Conservation (phyloP, 345 rosid species). For the Acer campestre region DNA sequence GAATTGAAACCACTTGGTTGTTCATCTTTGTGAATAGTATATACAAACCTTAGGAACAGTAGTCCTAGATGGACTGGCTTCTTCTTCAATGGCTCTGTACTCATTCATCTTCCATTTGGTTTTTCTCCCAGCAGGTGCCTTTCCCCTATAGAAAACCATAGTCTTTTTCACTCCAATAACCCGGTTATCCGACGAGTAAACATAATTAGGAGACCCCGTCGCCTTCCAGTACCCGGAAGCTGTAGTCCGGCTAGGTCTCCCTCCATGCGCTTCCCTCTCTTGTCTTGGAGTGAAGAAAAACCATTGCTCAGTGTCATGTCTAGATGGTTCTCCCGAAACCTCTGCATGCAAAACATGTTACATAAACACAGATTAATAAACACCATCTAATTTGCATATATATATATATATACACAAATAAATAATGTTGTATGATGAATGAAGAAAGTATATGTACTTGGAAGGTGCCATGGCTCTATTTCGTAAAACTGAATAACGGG, state of each 20-base stretch:
- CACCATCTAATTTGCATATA: not conserved
- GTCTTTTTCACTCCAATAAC: conserved; percentile 87
- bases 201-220: conserved; percentile 86
- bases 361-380: conserved; percentile 15
- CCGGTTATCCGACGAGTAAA: conserved; percentile 62
- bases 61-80: conserved; percentile 24
- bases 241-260: conserved; percentile 77
- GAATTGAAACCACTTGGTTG: not conserved
- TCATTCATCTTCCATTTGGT: conserved; percentile 97
- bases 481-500: conserved; percentile 61
- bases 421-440: not conserved
- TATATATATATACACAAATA: not conserved
- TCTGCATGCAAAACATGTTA: conserved; percentile 46
- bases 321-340: conserved; percentile 62
- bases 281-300: conserved; percentile 87
- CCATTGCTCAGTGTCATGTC: conserved; percentile 85
- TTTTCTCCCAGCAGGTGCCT: conserved; percentile 79
- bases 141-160: conserved; percentile 93
- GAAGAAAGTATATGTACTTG: conserved; percentile 42
- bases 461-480: conserved; percentile 75
- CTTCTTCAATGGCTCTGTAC: conserved; percentile 74
- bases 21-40: not conserved
- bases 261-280: conserved; percentile 86
- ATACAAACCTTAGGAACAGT: conserved; percentile 46
- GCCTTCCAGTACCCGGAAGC: conserved; percentile 96